These are phyloP conservation scores for Cinnamomum micranthum DNA, from an alignment of 164 flowering plant species.

Conservation along the genomic window DNA sequence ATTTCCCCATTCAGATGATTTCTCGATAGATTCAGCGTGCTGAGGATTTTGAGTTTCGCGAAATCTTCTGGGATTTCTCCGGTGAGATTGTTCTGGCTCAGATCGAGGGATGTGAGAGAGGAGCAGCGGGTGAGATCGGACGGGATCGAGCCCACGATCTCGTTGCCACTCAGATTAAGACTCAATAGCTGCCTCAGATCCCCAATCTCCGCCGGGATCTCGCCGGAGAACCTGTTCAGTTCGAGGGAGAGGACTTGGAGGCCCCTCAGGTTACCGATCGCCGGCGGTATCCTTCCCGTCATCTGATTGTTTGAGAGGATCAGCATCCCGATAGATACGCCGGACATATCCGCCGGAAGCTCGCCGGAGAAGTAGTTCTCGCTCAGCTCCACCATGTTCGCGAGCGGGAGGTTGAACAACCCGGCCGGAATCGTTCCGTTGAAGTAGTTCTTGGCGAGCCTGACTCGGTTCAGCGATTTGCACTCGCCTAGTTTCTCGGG, in stretches of 20 bases:
- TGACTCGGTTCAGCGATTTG: constrained; percentile 49
- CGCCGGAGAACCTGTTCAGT: constrained; percentile 47
- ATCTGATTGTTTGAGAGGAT: constrained; percentile 49
- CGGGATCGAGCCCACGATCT: constrained; percentile 62
- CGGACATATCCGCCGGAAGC: constrained; percentile 54
- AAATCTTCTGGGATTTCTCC: constrained; percentile 57
- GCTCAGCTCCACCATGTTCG: constrained; percentile 42
- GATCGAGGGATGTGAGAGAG: constrained; percentile 45
- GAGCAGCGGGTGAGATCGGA: constrained; percentile 25
- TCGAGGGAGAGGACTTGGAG: constrained; percentile 47
- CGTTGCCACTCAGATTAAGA: constrained; percentile 52
- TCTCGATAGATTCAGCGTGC: constrained; percentile 51
- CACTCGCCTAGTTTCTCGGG: constrained; percentile 79
- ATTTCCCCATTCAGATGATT: constrained; percentile 58
- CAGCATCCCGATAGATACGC: constrained; percentile 30
- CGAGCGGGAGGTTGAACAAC: constrained; percentile 51
- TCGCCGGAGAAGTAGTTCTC: constrained; percentile 69
- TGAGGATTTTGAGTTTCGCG: constrained; percentile 29
- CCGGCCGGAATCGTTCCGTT: constrained; percentile 74
- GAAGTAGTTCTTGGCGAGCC: constrained; percentile 49
- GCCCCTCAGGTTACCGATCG: constrained; percentile 40
- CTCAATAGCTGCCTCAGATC: constrained; percentile 31
- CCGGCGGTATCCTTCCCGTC: constrained; percentile 59
- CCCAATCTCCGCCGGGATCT: constrained; percentile 54
- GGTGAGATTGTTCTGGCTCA: constrained; percentile 52